Conservation (phyloP, 257 asterid genomes). For the Cordia subcordata region DNA sequence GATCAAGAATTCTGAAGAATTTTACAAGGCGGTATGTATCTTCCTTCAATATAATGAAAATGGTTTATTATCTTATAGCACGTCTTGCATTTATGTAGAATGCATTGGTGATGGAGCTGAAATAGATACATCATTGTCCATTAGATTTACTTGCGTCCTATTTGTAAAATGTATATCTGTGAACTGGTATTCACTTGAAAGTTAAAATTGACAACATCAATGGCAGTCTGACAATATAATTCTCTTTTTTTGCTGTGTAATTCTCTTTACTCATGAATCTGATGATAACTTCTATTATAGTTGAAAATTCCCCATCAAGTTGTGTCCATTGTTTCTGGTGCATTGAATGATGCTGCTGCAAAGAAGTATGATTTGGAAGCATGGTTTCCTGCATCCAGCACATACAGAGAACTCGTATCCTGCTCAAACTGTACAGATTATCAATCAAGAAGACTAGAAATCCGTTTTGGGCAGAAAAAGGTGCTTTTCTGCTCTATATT, state of each 20-base stretch:
- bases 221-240: too few species aligned
- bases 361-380: conserved; percentile 93
- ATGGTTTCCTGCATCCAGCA: conserved; percentile 88
- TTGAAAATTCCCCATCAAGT: conserved; percentile 77
- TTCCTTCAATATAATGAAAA: not conserved
- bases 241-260: not conserved
- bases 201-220: too few species aligned
- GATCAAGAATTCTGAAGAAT: conserved; percentile 84
- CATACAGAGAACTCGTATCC: conserved; percentile 85
- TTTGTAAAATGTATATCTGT: too few species aligned
- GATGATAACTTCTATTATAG: conserved; percentile 30
- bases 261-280: not conserved
- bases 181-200: too few species aligned
- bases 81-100: too few species aligned
- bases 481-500: conserved; percentile 17
- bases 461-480: conserved; percentile 89
- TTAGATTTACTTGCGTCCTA: too few species aligned
- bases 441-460: conserved; percentile 85
- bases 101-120: too few species aligned
- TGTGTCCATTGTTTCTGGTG: conserved; percentile 88
- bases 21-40: conserved; percentile 58
- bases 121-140: too few species aligned
- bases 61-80: not conserved
- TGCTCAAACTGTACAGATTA: conserved; percentile 94
- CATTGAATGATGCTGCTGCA: conserved; percentile 94